Evolutionary conservation across 345 rosid genomes (phyloP).

Genomic region (Draba incana): DNA sequence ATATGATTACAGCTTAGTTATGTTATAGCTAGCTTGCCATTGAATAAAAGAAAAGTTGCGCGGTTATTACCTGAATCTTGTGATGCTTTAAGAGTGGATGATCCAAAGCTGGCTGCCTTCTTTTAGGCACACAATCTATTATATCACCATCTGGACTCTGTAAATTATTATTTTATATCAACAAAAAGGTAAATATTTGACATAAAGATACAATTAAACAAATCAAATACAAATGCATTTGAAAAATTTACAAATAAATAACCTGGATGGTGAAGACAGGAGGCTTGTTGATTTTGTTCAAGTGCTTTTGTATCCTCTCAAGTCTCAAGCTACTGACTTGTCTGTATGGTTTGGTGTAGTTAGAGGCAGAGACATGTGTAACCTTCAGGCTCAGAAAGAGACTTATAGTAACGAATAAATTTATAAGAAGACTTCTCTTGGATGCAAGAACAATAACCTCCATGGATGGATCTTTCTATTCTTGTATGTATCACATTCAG

Average conservation of each 20-base stretch:
- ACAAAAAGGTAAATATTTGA: slow-evolving; percentile 15
- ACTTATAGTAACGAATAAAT: slow-evolving; percentile 34
- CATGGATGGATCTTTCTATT: slow-evolving; percentile 40
- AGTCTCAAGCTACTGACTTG: slow-evolving; percentile 79
- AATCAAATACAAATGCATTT: neutral
- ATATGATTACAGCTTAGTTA: neutral
- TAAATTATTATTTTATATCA: slow-evolving; percentile 2
- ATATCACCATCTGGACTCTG: slow-evolving; percentile 91
- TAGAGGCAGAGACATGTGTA: slow-evolving; percentile 44
- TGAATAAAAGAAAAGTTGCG: slow-evolving; percentile 10
- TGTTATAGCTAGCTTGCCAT: neutral
- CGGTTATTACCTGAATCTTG: slow-evolving; percentile 80
- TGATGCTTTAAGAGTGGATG: slow-evolving; percentile 91
- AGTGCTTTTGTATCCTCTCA: slow-evolving; percentile 73
- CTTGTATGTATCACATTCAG: slow-evolving; percentile 49
- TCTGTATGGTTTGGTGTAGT: slow-evolving; percentile 53
- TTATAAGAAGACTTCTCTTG: slow-evolving; percentile 33
- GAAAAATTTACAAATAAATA: neutral
- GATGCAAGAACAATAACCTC: slow-evolving; percentile 22
- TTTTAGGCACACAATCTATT: slow-evolving; percentile 85
- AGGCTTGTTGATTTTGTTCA: slow-evolving; percentile 85
- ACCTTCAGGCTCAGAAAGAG: slow-evolving; percentile 34
- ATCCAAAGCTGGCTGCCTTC: slow-evolving; percentile 91
- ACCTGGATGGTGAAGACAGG: slow-evolving; percentile 84
- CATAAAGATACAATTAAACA: neutral